These are phyloP conservation scores for Neofusicoccum kwambonambiense DNA, from an alignment of 2,329 filamentous ascomycete genomes.

Conservation along the genomic window DNA sequence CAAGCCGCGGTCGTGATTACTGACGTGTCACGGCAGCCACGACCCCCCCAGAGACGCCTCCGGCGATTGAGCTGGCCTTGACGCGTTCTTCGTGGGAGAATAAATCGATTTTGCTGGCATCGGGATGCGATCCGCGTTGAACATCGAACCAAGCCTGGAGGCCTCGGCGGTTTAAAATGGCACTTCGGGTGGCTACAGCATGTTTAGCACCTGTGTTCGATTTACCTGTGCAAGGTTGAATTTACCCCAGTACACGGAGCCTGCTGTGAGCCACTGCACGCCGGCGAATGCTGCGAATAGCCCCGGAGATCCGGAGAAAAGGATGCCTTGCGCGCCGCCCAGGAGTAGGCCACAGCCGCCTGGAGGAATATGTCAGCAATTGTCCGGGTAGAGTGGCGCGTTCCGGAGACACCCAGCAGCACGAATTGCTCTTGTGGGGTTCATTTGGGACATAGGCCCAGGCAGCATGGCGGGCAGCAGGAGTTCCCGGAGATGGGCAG, in stretches of 20 bases:
- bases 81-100: slow-evolving; percentile 55
- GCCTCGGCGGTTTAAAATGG: slow-evolving; percentile 36
- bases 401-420: neutral
- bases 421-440: no score
- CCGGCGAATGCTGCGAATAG: slow-evolving; percentile 72
- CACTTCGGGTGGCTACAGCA: slow-evolving; percentile 31
- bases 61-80: slow-evolving; percentile 68
- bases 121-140: neutral
- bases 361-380: neutral
- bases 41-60: slow-evolving; percentile 60
- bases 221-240: neutral
- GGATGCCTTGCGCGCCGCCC: slow-evolving; percentile 46
- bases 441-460: neutral
- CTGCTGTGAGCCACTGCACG: slow-evolving; percentile 78
- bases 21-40: slow-evolving; percentile 38
- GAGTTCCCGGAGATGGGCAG: neutral
- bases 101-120: neutral
- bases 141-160: slow-evolving; percentile 31
- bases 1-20: neutral
- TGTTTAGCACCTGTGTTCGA: neutral
- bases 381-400: neutral
- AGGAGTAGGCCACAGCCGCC: slow-evolving; percentile 55
- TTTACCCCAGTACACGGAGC: slow-evolving; percentile 66
- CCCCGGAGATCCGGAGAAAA: slow-evolving; percentile 64
- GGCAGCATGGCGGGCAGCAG: neutral